phyloP scores from a whole-genome alignment of 2,329 filamentous ascomycete genomes.

The Phyllosticta capitalensis region DNA sequence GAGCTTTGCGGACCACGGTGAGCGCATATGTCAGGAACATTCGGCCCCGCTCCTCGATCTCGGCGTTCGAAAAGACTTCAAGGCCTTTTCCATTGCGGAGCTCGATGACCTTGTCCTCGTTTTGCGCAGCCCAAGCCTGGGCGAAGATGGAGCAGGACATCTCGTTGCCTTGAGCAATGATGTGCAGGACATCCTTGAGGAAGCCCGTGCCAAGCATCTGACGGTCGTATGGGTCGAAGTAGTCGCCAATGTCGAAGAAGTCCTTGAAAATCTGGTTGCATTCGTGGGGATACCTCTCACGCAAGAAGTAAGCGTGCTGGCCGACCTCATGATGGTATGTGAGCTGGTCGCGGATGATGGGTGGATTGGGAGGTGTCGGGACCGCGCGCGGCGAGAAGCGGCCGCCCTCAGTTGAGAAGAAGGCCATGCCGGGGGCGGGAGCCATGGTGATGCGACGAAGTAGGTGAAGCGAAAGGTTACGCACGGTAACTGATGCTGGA shows the following conservation, averaged over 20 bases:
- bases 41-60: not conserved
- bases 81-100: not conserved
- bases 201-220: conserved; percentile 21
- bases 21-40: conserved; percentile 1
- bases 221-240: conserved; percentile 27
- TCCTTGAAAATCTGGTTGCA: conserved; percentile 18
- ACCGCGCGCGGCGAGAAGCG: not conserved
- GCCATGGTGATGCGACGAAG: not conserved
- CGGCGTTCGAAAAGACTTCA: not conserved
- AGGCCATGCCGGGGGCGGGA: not conserved
- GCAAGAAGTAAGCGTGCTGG: conserved; percentile 17
- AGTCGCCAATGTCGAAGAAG: conserved; percentile 20
- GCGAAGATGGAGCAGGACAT: conserved; percentile 17
- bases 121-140: conserved; percentile 16
- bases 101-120: conserved; percentile 8
- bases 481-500: not conserved
- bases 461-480: not conserved
- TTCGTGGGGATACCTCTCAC: conserved; percentile 17
- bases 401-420: conserved; percentile 5
- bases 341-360: conserved; percentile 20
- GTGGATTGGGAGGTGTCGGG: conserved; percentile 13
- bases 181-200: conserved; percentile 20
- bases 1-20: not conserved
- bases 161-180: conserved; percentile 20
- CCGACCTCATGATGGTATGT: conserved; percentile 13